Evolutionary conservation across 768 basidiomycete genomes (phyloP), one percentile per base, ranked within the genome.

Genomic region (Porphyrellus cyaneotinctus): DNA sequence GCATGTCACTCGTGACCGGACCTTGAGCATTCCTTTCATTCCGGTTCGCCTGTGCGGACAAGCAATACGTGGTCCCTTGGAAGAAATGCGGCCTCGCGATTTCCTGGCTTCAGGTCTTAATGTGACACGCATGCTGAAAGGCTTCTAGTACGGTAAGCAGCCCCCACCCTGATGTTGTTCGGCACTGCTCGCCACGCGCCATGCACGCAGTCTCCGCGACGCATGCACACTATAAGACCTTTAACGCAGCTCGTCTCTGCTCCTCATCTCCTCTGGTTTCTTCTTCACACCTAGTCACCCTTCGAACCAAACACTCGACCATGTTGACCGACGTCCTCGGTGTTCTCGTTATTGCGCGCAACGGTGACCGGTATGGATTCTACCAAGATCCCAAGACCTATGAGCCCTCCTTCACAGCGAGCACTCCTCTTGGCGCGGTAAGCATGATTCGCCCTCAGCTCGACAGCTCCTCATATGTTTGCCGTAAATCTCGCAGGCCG

Each of bases 341-440:
- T 72, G 86, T 84, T 64, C 78, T 91, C 61, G 75, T 89, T 68
- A 74, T 91, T 64, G 83, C 84, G 53, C 84, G 88, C 66, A 89
- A 90, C 66, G 88, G 88, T 53, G 88, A 88, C 70, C 82, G 87
- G 57, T 70, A 68, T 61, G 80, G 78, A 63, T 85, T 77, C 68
- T 79, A 79, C 72, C 88, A 91, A 69, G 78, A 90, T 65, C 87
- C 88, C 22, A 68, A 72, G 61, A 85, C 79, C 31, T 89, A 90
- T 64, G 72, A 80, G 56, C 76, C 78, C 42, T 73, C 77, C 28
- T 77, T 78, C 64, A 82, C 86, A 10, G 81, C 82, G 72, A 85
- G 84, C 45, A 90, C 87, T 37, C 84, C 88, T 58, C 80, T 88
- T 57, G 87, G 87, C 51, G 84, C 85, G 71, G 86, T 85, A 64